Conservation (phyloP, 202 grass and related monocot genomes). For the Brachypodium distachyon region DNA sequence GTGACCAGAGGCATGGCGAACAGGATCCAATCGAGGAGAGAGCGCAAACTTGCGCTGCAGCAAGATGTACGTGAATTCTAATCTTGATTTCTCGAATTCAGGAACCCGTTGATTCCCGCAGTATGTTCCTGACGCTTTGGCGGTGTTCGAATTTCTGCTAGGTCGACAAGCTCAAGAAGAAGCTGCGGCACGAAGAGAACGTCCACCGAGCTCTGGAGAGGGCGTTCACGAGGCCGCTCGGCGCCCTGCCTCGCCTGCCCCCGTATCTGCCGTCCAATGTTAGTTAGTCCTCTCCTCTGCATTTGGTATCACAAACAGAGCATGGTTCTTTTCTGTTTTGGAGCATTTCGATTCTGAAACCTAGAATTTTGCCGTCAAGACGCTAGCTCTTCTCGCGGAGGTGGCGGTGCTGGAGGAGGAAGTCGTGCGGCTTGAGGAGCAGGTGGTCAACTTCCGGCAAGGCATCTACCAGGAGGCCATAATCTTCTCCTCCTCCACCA, state of each 20-base stretch:
- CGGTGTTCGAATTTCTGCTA: conserved; percentile 15
- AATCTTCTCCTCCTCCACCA: conserved; percentile 44
- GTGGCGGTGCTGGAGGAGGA: conserved; percentile 97
- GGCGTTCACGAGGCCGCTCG: conserved; percentile 91
- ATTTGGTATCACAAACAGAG: background rate
- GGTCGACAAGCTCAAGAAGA: conserved; percentile 94
- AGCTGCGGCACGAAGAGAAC: conserved; percentile 94
- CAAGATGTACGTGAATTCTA: conserved; percentile 62
- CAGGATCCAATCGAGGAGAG: conserved; percentile 61
- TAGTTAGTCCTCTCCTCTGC: background rate
- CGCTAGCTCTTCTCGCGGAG: conserved; percentile 87
- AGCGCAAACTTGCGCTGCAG: conserved; percentile 81
- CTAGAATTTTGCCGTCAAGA: conserved; percentile 34
- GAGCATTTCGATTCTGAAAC: conserved; percentile 16
- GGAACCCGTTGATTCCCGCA: background rate
- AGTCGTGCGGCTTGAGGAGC: conserved; percentile 88
- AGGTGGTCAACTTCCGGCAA: conserved; percentile 94
- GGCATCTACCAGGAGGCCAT: conserved; percentile 94
- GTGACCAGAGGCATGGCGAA: conserved; percentile 14
- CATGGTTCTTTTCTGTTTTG: background rate
- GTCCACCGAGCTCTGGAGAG: conserved; percentile 93
- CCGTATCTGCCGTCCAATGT: conserved; percentile 88
- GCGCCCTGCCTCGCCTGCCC: conserved; percentile 90
- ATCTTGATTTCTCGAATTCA: background rate
- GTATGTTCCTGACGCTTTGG: conserved; percentile 1